Percentiles rank a stretch among this genome's conserved stretches.
Evolutionary conservation across 2,329 filamentous ascomycete genomes (phyloP).

Genomic region (Pseudofabraea citricarpa): DNA sequence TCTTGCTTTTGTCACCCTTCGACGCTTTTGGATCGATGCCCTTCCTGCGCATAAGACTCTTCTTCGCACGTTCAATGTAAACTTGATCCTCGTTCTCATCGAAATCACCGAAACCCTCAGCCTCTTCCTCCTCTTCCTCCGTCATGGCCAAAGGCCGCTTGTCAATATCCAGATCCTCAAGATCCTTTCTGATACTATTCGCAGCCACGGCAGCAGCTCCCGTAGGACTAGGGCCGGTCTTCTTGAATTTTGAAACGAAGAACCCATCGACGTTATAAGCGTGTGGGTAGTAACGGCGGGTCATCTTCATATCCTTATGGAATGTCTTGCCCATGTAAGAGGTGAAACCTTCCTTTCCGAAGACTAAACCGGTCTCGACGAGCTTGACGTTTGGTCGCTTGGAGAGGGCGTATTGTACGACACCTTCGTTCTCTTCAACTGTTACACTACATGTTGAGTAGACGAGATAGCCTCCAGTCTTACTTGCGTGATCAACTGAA

Average conservation of each 20-base stretch:
- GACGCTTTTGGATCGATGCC: conserved; percentile 67
- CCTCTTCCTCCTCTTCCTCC: conserved; percentile 30
- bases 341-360: conserved; percentile 90
- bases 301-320: conserved; percentile 76
- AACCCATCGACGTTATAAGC: conserved; percentile 96
- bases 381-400: conserved; percentile 92
- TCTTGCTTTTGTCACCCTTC: conserved; percentile 21
- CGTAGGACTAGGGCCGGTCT: conserved; percentile 71
- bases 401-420: conserved; percentile 88
- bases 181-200: conserved; percentile 17
- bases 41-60: conserved; percentile 67
- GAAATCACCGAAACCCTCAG: conserved; percentile 65
- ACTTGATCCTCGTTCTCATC: conserved; percentile 68
- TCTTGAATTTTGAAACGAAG: conserved; percentile 97
- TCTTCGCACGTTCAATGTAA: conserved; percentile 69
- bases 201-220: conserved; percentile 31
- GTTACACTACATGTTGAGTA: conserved; percentile 97
- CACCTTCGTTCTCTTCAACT: conserved; percentile 88
- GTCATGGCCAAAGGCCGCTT: conserved; percentile 57
- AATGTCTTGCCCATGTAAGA: conserved; percentile 90
- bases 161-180: conserved; percentile 51
- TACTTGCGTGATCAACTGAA: conserved; percentile 84
- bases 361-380: conserved; percentile 84
- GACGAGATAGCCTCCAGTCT: conserved; percentile 91
- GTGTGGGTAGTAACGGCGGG: conserved; percentile 84